Evolutionary conservation across 768 basidiomycete genomes (phyloP).

Genomic region (Leccinum boreale): DNA sequence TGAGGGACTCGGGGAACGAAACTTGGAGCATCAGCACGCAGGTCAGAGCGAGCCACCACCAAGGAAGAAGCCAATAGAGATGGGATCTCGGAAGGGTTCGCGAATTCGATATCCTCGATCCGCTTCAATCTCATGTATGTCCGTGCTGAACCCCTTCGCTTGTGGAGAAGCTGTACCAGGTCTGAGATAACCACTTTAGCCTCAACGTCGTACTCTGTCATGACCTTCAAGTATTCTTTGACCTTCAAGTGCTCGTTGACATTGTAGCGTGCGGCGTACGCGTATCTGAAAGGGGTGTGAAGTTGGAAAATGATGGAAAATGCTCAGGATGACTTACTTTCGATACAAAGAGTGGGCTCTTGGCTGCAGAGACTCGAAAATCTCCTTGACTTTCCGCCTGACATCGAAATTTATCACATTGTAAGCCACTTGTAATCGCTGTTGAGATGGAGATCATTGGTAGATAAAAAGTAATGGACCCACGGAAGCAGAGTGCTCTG

Average conservation of each 20-base stretch:
- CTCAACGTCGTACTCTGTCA: conserved; percentile 12
- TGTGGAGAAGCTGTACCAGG: conserved; percentile 27
- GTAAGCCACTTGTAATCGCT: conserved; percentile 18
- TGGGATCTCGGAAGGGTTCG: conserved; percentile 29
- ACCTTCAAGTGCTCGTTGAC: conserved; percentile 10
- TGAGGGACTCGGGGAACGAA: conserved; percentile 13
- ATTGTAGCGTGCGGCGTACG: not conserved
- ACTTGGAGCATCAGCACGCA: conserved; percentile 14
- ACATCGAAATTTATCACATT: conserved; percentile 18
- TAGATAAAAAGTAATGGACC: conserved; percentile 14
- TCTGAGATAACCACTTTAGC: conserved; percentile 11
- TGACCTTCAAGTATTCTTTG: conserved; percentile 10
- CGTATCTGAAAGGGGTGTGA: not conserved
- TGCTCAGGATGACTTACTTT: not conserved
- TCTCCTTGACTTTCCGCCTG: conserved; percentile 1
- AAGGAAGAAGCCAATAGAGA: conserved; percentile 21
- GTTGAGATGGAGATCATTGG: not conserved
- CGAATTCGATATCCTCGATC: conserved; percentile 32
- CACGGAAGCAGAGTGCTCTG: conserved; percentile 46
- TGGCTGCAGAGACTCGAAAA: conserved; percentile 10
- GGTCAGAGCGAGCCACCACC: conserved; percentile 11
- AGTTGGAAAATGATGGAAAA: not conserved
- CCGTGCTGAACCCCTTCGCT: not conserved
- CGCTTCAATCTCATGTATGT: conserved; percentile 2
- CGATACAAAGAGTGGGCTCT: conserved; percentile 8